Evolutionary conservation across 495 filamentous ascomycete species (phyloP).

Genomic region (Tuber brumale): DNA sequence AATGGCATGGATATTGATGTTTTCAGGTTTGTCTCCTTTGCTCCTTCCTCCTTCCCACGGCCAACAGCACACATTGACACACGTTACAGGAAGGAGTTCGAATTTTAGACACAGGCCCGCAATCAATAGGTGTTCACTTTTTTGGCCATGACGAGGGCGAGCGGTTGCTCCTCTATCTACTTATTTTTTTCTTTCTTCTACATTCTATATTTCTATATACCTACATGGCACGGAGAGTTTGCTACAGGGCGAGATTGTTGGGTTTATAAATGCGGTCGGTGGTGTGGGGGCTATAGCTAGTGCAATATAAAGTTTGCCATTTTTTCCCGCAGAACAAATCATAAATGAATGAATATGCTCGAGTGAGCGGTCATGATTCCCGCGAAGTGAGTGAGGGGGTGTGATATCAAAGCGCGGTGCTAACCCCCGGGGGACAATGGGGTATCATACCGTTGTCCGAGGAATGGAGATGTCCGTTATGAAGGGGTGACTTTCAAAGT

Average conservation of each 20-base stretch:
- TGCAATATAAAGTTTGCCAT: neutral
- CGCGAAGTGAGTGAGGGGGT: neutral
- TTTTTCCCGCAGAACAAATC: neutral
- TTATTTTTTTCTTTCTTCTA: neutral
- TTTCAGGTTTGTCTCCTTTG: conserved; percentile 54
- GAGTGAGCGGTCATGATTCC: neutral
- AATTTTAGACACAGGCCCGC: conserved; percentile 46
- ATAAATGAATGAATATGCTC: neutral
- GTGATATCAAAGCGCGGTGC: neutral
- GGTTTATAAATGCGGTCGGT: neutral
- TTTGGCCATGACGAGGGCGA: neutral
- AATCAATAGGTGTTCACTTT: conserved; percentile 13
- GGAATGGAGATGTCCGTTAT: neutral
- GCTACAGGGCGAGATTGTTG: neutral
- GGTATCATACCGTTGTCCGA: neutral
- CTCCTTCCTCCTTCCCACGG: neutral
- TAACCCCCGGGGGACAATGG: neutral
- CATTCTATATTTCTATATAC: neutral
- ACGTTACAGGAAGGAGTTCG: conserved; percentile 55
- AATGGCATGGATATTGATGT: conserved; percentile 84
- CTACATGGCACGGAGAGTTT: conserved; percentile 1
- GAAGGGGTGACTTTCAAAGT: neutral
- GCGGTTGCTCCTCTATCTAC: neutral
- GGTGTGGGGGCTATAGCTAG: neutral
- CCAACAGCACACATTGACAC: neutral